phyloP scores from a whole-genome alignment of 306 rosid species.

The Rosa rugosa region DNA sequence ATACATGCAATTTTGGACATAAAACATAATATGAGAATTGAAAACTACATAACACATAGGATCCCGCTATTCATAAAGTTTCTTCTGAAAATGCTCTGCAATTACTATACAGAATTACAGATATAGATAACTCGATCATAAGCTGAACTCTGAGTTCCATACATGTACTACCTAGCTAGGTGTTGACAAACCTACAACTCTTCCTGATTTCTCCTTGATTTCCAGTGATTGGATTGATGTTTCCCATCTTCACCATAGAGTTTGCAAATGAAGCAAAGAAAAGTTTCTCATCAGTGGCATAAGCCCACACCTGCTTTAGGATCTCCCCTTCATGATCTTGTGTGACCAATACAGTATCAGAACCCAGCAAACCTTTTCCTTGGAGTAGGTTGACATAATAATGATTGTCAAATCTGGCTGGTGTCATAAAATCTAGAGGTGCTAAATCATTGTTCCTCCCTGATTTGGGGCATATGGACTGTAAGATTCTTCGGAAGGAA shows the following conservation, averaged over 20 bases:
- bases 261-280: slow-evolving; percentile 69
- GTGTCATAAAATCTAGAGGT: slow-evolving; percentile 71
- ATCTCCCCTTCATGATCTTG: slow-evolving; percentile 58
- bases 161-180: slow-evolving; percentile 12
- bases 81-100: neutral
- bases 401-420: slow-evolving; percentile 71
- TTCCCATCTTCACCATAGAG: slow-evolving; percentile 86
- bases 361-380: slow-evolving; percentile 73
- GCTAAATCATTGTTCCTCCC: slow-evolving; percentile 58
- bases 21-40: too few relatives aligned
- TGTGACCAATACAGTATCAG: slow-evolving; percentile 65
- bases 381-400: slow-evolving; percentile 67
- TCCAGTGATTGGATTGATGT: slow-evolving; percentile 65
- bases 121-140: neutral
- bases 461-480: slow-evolving; percentile 66
- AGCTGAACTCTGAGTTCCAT: neutral
- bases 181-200: slow-evolving; percentile 66
- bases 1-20: too few relatives aligned
- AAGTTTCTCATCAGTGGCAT: slow-evolving; percentile 57
- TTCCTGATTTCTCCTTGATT: slow-evolving; percentile 65
- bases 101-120: neutral
- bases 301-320: slow-evolving; percentile 52
- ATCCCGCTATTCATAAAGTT: neutral
- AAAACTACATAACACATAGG: neutral
- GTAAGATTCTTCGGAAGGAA: slow-evolving; percentile 51